Conservation (phyloP, 176 grass and related monocot genomes). For the bread wheat (Triticum aestivum) region IWGSC_CS_RefSeq_v2.1 NC_057797.1:21577654-21578153, state of each 20-base stretch:
- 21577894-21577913: neutral
- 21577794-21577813: neutral
- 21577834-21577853: too few relatives aligned
- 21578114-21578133: neutral
- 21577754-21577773: neutral
- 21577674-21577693: too few relatives aligned
- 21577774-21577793: neutral
- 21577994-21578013: neutral
- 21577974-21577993: neutral
- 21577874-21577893: neutral
- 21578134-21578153: neutral
- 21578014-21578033: neutral
- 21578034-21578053: too few relatives aligned
- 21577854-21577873: neutral
- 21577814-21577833: too few relatives aligned
- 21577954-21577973: neutral
- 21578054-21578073: neutral
- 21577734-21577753: neutral
- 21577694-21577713: neutral
- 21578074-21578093: neutral
- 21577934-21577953: neutral
- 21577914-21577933: neutral
- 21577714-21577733: neutral
- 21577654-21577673: neutral
- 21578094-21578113: neutral